Base-by-base conservation (phyloP, 768 basidiomycete genomes). In the Gloeopeniophorella convolvens region DNA sequence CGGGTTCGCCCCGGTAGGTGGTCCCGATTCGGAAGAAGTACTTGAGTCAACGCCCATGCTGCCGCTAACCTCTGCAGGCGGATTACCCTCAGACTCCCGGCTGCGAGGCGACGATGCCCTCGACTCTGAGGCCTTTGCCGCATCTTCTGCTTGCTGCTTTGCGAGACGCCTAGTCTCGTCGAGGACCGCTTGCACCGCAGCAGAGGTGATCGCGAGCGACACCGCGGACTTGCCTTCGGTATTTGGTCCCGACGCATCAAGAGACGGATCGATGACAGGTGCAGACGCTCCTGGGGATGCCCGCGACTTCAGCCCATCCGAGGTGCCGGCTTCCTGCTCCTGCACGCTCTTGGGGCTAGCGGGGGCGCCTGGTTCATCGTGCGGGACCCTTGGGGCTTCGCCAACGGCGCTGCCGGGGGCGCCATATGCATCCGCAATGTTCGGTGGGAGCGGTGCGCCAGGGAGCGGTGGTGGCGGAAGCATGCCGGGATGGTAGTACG, bases 1-100 rank as follows among this genome's bases (percentile, higher is more conserved):
- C 54, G 76, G 72, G 51, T 77, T 77, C 72, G 75, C 73, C 13
- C 71, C 69, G 34, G 68, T 70, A 11, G 73, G 68, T 27, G 67
- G 68, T 42, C 47, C 8, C 60, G 41, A 48, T 57, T 51, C 31
- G 57, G 57, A 9, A 61, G 59, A 16, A 26, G 23, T 24, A 16
- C 24, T 28, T 18, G 46, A 21, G 34, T 48, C 42, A 13, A n/a
- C 18, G 7, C 23, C n/a, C 11, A 18, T 48, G 23, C 21, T 12
- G 24, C 31, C n/a, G n/a, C 30, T 34, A 36, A 24, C n/a, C 31
- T 42, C 21, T 16, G 30, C 16, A 12, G 37, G 16, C 27, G 27
- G 26, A 24, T 39, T 16, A 9, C 27, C 36, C 37, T 42, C 48
- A 21, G 52, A 42, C 12, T 39, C 23, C 24, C 34, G 43, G 16